Evolutionary conservation across 805 yeast genomes (phyloP).

Genomic region (Ogataea nakhonphanomensis): DNA sequence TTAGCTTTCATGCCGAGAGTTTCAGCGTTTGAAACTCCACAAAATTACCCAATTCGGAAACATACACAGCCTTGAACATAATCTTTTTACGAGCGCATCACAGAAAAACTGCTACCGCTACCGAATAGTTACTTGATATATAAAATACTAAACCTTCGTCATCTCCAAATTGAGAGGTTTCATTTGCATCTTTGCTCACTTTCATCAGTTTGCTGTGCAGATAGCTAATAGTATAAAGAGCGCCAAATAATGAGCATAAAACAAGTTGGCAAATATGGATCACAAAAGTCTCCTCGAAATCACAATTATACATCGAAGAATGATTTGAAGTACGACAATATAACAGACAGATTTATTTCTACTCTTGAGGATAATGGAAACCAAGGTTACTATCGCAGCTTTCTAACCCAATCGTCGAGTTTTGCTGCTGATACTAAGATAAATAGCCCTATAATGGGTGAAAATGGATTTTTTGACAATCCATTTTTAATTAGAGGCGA

Average conservation of each 20-base stretch:
- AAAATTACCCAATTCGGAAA: constrained; percentile 4
- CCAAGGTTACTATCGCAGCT: constrained; percentile 23
- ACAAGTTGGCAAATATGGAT: constrained; percentile 9
- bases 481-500: constrained; percentile 23
- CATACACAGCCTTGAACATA: constrained; percentile 2
- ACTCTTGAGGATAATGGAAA: constrained; percentile 21
- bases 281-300: constrained; percentile 9
- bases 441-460: constrained; percentile 10
- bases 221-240: not conserved
- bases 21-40: constrained; percentile 41
- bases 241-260: constrained; percentile 9
- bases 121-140: not conserved
- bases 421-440: constrained; percentile 7
- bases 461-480: constrained; percentile 12
- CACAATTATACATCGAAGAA: constrained; percentile 22
- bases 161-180: too few species aligned
- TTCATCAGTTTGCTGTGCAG: not conserved
- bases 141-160: too few species aligned
- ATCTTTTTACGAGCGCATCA: not conserved
- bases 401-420: constrained; percentile 11
- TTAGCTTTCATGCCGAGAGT: constrained; percentile 78
- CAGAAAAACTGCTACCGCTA: constrained; percentile 6
- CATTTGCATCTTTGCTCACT: too few species aligned
- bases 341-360: constrained; percentile 29
- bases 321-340: constrained; percentile 20